phyloP scores from a whole-genome alignment of 306 rosid species.

The Vigna hirtella region DNA sequence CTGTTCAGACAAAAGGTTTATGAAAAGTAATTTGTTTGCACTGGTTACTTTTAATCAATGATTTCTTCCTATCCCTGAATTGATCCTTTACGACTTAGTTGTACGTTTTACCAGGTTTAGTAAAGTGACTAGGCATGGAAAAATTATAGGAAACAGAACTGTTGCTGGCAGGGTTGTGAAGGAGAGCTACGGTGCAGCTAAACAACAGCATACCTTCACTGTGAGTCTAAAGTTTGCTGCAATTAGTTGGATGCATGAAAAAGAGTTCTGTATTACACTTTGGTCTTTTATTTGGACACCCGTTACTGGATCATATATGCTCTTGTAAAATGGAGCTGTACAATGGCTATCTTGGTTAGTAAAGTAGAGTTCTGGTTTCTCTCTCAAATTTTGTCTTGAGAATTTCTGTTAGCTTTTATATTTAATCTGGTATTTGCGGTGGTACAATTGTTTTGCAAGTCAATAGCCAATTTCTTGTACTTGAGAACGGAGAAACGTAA shows the following conservation, averaged over 20 bases:
- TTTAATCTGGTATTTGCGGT: neutral
- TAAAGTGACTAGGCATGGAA: slow-evolving; percentile 69
- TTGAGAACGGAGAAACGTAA: slow-evolving; percentile 3
- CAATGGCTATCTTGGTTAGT: slow-evolving; percentile 34
- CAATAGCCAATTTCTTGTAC: neutral
- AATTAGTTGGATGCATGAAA: neutral
- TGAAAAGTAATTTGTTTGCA: slow-evolving; percentile 58
- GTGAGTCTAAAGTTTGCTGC: slow-evolving; percentile 53
- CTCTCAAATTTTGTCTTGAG: slow-evolving; percentile 2
- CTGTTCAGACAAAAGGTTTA: slow-evolving; percentile 77
- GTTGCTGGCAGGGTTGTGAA: slow-evolving; percentile 79
- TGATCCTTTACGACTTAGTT: slow-evolving; percentile 2
- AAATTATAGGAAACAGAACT: slow-evolving; percentile 64
- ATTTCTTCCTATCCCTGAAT: slow-evolving; percentile 16
- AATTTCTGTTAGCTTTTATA: neutral
- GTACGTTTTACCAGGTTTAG: slow-evolving; percentile 62
- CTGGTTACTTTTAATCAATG: slow-evolving; percentile 22
- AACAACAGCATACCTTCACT: slow-evolving; percentile 88
- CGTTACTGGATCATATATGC: slow-evolving; percentile 13
- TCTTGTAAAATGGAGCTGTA: slow-evolving; percentile 13
- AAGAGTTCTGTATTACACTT: slow-evolving; percentile 5
- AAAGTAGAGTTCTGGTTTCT: slow-evolving; percentile 16
- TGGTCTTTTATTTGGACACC: slow-evolving; percentile 33
- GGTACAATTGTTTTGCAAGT: slow-evolving; percentile 7
- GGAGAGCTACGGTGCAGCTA: slow-evolving; percentile 85